These are phyloP conservation scores for Lecanoromycetidae sp. DNA, from an alignment of 2,329 filamentous ascomycete species.

Conservation along the genomic window DNA sequence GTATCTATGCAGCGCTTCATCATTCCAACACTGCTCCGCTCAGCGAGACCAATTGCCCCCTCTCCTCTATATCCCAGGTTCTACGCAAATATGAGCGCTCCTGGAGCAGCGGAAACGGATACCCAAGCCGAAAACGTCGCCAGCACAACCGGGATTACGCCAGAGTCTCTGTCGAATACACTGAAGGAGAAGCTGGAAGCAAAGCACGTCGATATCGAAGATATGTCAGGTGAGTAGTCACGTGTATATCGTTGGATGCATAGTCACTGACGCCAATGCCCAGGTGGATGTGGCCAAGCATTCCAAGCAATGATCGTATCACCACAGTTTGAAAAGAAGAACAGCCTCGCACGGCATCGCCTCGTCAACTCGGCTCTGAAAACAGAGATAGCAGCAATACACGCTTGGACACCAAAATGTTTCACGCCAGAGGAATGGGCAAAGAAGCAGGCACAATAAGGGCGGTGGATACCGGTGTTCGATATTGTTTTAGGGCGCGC, in stretches of 20 bases:
- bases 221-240: conserved; percentile 96
- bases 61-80: neutral
- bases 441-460: conserved; percentile 41
- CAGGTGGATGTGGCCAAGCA: conserved; percentile 59
- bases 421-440: conserved; percentile 85
- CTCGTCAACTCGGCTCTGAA: conserved; percentile 75
- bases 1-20: conserved; percentile 7
- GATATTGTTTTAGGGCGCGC: too few species aligned
- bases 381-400: conserved; percentile 77
- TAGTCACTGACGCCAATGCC: neutral
- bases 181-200: conserved; percentile 61
- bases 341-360: conserved; percentile 70
- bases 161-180: conserved; percentile 55
- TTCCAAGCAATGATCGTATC: conserved; percentile 61
- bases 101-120: conserved; percentile 23
- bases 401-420: conserved; percentile 91
- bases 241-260: too few species aligned
- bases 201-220: conserved; percentile 72
- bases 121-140: conserved; percentile 24
- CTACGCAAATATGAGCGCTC: conserved; percentile 5
- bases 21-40: neutral
- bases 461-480: too few species aligned
- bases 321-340: conserved; percentile 57
- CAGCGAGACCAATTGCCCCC: neutral
- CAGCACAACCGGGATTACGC: conserved; percentile 54